phyloP scores from a whole-genome alignment of 2,329 filamentous ascomycete genomes.

The Calonectria pauciramosa region DNA sequence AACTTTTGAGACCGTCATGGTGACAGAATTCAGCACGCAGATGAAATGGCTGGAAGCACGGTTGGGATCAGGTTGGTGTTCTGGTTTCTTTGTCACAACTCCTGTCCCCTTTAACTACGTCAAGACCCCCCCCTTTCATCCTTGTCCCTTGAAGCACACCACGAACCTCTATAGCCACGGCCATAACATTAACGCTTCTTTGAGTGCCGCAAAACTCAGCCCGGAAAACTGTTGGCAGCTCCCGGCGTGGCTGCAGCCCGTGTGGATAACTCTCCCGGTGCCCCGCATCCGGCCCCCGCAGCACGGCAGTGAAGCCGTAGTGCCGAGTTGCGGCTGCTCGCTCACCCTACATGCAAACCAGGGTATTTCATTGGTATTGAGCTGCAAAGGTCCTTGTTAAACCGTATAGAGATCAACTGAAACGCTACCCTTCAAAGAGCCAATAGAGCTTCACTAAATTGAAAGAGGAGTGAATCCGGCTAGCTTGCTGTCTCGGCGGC shows the following conservation, averaged over 20 bases:
- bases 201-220: neutral
- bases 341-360: neutral
- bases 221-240: conserved; percentile 22
- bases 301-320: neutral
- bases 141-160: neutral
- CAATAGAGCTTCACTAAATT: neutral
- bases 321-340: neutral
- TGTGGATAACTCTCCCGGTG: conserved; percentile 20
- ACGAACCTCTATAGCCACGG: neutral
- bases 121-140: too few species aligned
- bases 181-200: neutral
- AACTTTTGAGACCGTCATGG: conserved; percentile 11
- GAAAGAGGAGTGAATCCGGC: neutral
- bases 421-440: neutral
- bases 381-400: neutral
- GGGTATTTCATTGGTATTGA: neutral
- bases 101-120: too few species aligned
- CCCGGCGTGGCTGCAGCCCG: neutral
- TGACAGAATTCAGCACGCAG: neutral
- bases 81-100: neutral
- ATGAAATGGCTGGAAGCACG: neutral
- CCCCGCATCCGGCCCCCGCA: conserved; percentile 21
- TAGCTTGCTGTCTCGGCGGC: neutral
- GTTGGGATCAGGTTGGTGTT: neutral
- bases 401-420: neutral